Evolutionary conservation across 345 rosid species (phyloP).

Genomic region (Aethionema arabicum): DNA sequence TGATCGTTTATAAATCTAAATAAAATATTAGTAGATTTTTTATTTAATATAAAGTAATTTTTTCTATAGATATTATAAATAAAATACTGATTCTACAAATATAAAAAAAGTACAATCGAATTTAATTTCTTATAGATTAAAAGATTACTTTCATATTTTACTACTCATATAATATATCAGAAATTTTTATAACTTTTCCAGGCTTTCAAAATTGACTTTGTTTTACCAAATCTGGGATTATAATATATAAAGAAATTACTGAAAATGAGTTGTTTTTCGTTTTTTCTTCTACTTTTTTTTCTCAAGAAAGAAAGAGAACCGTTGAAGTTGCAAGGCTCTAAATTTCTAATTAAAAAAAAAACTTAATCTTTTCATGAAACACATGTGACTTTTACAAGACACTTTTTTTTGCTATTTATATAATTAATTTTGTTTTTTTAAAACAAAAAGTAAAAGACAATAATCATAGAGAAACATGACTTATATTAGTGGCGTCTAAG

Average conservation of each 20-base stretch:
- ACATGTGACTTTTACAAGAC: constrained; percentile 26
- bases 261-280: background rate
- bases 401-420: background rate
- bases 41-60: too few relatives aligned
- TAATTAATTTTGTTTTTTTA: background rate
- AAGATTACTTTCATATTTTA: too few relatives aligned
- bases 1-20: too few relatives aligned
- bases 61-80: too few relatives aligned
- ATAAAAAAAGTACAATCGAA: too few relatives aligned
- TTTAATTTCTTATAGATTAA: too few relatives aligned
- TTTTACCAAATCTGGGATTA: constrained; percentile 2
- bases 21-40: too few relatives aligned
- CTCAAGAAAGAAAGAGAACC: constrained; percentile 18
- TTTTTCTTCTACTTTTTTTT: constrained; percentile 11
- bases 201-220: background rate
- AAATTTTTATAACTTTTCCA: too few relatives aligned
- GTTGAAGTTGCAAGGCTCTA: constrained; percentile 26
- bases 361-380: constrained; percentile 19
- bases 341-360: background rate
- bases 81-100: too few relatives aligned
- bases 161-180: too few relatives aligned
- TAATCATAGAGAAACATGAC: constrained; percentile 27
- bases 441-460: constrained; percentile 13
- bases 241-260: too few relatives aligned
- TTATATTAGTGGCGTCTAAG: constrained; percentile 31